Base-by-base conservation (phyloP, 352 stramenopile genomes). In the Phytophthora vignae region DNA sequence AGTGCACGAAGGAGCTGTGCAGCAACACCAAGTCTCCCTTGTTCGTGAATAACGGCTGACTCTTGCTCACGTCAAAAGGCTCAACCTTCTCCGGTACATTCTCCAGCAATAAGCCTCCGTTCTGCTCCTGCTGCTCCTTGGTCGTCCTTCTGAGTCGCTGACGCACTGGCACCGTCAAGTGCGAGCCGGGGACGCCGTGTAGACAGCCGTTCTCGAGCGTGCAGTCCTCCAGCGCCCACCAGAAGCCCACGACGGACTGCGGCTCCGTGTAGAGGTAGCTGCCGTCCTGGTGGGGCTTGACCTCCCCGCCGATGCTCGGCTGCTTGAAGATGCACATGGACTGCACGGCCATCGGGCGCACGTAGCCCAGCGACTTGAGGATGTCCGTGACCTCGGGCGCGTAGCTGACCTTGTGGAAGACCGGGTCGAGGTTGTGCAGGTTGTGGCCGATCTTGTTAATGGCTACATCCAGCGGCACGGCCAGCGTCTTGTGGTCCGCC, bases 271-370 rank as follows among this genome's bases (percentile, higher is more conserved):
- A 98, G n/a, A 99, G 85, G 73, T 98, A 99, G 29, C 93, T 98
- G 12, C 93, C 97, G 81, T 99, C 97, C 80, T 99, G 97, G 85
- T 99, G 97, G n/a, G 91, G 84, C 56, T 91, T 94, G 0, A 99
- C 96, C 48, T 98, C 93, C 38, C 95, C 96, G 36, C 97, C 96
- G 59, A 98, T 97, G 36, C 79, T 84, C 19, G 93, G 90, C 75
- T 98, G 92, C 77, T 99, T 99, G 83, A 99, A 98, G 76, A 99
- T 99, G 79, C 99, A 99, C 97, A 99, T 99, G 55, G 82, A 96
- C 73, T 98, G 95, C 56, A 97, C 95, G 1, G 97, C 84, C 33
- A 98, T 84, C 2, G 97, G 96, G 33, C 96, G 83, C 46, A 83
- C 68, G 73, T 96, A 99, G 3, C 87, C 85, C 22, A 99, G 83